Evolutionary conservation across 805 yeast genomes (phyloP), one percentile per base, ranked within the genome.

Genomic region (Wickerhamomyces subpelliculosus): DNA sequence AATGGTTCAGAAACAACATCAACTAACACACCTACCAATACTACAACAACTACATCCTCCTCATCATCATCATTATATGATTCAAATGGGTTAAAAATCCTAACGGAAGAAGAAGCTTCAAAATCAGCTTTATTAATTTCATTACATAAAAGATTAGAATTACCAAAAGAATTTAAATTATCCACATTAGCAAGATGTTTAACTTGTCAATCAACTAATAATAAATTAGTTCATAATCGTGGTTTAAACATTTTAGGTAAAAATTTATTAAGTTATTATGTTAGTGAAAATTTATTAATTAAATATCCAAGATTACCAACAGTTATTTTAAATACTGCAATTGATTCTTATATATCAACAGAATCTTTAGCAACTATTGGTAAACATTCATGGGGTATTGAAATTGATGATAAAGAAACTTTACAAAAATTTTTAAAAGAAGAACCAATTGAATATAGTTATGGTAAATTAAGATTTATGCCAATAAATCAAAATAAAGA

Each of bases 271-370:
- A 75, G 80, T 11, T 86, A 79, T 59, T 82, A 85, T 52, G 82
- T 79, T 4, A 71, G 84, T 17, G 95, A 87, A 58, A 65, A 83
- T 49, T 66, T 90, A 42, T 64, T 87, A 50, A 61, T 79, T 36
- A 77, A 73, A 47, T 88, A 88, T 58, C 99, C 99, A 38, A 76
- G 99, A 57, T 70, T 93, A 36, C 98, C 99, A 14, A 72, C 82
- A 44, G 73, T 78, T 8, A 81, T 89, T 21, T 72, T 87, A 40
- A 76, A 80, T 49, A 77, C 80, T 7, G 85, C 95, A 1, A 79
- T 84, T 8, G 81, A 84, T 48, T 73, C 93, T 1, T 84, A 78
- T 55, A 72, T 84, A 54, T 84, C 90, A 4, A 73, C 76, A 26
- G 72, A 68, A 13, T 72, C 87, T 0, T 67, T 93, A 40, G 65